A percentile compares a stretch with the other conserved stretches of the same genome.
Conservation (phyloP, 768 basidiomycete species). For the Mycena haematopus region DNA sequence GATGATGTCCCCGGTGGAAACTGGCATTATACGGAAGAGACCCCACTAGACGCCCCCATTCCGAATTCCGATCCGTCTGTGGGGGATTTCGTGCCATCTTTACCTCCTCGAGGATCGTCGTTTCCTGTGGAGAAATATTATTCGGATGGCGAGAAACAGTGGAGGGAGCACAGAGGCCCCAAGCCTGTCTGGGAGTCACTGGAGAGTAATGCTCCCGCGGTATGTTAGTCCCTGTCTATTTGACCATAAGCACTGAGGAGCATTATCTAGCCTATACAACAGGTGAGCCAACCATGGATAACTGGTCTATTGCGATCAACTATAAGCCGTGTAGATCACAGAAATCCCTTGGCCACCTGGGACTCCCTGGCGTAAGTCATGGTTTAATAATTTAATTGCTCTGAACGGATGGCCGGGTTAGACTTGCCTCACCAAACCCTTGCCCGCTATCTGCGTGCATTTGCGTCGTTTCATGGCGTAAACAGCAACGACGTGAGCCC, state of each 20-base stretch:
- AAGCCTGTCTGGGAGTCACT: slow-evolving; percentile 31
- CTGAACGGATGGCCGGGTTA: slow-evolving; percentile 31
- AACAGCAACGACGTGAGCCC: slow-evolving; percentile 51
- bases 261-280: slow-evolving; percentile 26
- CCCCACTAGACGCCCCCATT: slow-evolving; percentile 42
- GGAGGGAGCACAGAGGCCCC: slow-evolving; percentile 22
- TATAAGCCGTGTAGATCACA: slow-evolving; percentile 38
- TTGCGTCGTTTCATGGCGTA: slow-evolving; percentile 48
- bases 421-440: slow-evolving; percentile 45
- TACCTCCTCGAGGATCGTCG: slow-evolving; percentile 41
- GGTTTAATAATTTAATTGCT: background rate
- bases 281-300: slow-evolving; percentile 20
- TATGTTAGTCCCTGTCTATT: slow-evolving; percentile 2
- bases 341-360: slow-evolving; percentile 41
- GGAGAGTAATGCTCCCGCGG: slow-evolving; percentile 32
- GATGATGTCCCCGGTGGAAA: slow-evolving; percentile 47
- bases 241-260: background rate
- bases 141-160: slow-evolving; percentile 22
- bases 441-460: slow-evolving; percentile 48
- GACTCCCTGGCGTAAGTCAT: slow-evolving; percentile 41
- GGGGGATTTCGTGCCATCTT: slow-evolving; percentile 43
- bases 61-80: slow-evolving; percentile 41
- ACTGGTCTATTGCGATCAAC: slow-evolving; percentile 13
- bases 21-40: slow-evolving; percentile 51
- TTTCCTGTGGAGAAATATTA: slow-evolving; percentile 35